Percentiles rank a stretch among this genome's conserved stretches.
These are phyloP conservation scores for Silene vulgaris DNA, from an alignment of 179 eudicot genomes.

Conservation along the genomic window DNA sequence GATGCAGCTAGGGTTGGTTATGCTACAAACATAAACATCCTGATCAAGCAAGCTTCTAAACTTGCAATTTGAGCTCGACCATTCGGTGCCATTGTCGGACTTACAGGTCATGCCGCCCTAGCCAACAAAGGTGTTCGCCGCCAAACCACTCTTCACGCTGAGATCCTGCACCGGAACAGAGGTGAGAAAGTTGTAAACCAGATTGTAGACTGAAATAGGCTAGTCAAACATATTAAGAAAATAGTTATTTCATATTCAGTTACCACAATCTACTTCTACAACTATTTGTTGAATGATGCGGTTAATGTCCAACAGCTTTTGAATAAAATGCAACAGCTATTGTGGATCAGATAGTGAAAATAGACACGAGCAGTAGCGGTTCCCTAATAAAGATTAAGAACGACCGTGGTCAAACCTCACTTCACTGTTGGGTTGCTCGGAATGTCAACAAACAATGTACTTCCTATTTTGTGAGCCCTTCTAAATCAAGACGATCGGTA, in stretches of 20 bases:
- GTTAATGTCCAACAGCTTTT: too few relatives aligned
- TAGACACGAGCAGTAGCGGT: not conserved
- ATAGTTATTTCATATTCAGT: too few relatives aligned
- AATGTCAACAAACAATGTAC: not conserved
- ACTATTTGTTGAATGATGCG: too few relatives aligned
- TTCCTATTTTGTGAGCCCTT: not conserved
- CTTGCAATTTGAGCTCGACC: too few relatives aligned
- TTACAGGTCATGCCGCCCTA: not conserved
- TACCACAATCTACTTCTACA: too few relatives aligned
- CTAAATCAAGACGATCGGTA: not conserved
- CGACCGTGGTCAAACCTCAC: not conserved
- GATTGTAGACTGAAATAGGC: too few relatives aligned
- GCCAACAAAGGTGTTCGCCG: conserved; percentile 12
- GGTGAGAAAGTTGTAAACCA: not conserved
- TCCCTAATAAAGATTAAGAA: not conserved
- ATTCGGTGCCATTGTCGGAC: not conserved
- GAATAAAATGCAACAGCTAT: not conserved
- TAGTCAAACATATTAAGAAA: not conserved
- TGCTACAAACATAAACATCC: too few relatives aligned
- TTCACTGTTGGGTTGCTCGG: not conserved
- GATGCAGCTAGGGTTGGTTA: too few relatives aligned
- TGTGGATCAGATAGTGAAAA: not conserved
- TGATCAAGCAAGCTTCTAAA: too few relatives aligned
- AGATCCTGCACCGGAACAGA: not conserved
- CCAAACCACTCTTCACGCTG: too few relatives aligned